Evolutionary conservation across 805 yeast genomes (phyloP).

Genomic region (Maudiozyma serrabonitensis): DNA sequence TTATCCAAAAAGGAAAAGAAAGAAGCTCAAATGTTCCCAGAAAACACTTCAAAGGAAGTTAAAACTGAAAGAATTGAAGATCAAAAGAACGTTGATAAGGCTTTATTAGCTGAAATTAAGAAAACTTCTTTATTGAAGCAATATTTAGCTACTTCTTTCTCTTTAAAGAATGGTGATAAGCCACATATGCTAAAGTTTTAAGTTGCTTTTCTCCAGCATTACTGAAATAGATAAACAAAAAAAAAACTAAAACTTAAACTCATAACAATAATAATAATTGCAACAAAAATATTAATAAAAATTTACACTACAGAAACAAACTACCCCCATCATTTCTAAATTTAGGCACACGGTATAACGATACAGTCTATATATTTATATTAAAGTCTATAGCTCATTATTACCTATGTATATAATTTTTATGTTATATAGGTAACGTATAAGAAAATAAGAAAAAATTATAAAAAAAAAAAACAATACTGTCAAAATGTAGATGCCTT

Average conservation of each 20-base stretch:
- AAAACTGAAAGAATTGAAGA: conserved; percentile 91
- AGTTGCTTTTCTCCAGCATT: neutral
- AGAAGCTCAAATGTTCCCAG: conserved; percentile 87
- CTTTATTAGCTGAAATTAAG: conserved; percentile 88
- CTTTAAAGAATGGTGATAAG: conserved; percentile 95
- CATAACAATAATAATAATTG: neutral
- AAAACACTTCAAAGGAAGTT: conserved; percentile 72
- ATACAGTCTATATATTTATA: neutral
- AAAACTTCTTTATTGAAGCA: conserved; percentile 95
- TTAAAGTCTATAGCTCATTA: neutral
- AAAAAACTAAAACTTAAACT: neutral
- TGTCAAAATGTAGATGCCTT: too few species aligned
- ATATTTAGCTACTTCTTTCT: conserved; percentile 91
- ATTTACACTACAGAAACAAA: neutral
- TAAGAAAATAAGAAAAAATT: neutral
- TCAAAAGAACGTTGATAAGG: conserved; percentile 92
- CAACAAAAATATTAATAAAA: neutral
- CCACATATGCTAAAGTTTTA: conserved; percentile 97
- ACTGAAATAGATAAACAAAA: neutral
- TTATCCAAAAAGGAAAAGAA: conserved; percentile 71
- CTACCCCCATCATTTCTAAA: neutral
- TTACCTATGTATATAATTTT: neutral
- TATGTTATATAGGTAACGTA: neutral
- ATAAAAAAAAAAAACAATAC: neutral
- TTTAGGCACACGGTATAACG: neutral